Base-by-base conservation (phyloP, 1,284 basidiomycete genomes). In the Hemileia vastatrix region DNA sequence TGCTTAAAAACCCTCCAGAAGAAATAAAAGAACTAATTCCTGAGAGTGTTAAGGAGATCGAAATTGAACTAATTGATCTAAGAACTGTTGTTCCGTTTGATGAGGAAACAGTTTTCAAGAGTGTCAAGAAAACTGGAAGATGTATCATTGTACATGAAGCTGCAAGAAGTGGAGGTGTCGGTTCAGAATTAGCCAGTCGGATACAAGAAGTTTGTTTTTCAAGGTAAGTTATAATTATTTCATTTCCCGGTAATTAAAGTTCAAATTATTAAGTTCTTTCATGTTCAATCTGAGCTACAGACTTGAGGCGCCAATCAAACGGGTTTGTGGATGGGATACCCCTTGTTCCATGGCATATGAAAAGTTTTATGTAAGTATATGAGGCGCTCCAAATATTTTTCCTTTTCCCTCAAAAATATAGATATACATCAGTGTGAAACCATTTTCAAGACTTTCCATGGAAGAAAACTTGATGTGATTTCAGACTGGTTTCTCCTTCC, bases 111-210 rank as follows among this genome's bases (percentile, higher is more conserved):
- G 78, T 94, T 36, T 80, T 83, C n/a, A 84, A 88, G 72, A 89
- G 88, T 67, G 89, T 93, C 19, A 82, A 82, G 63, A 83, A 84
- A 65, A 93, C 90, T 0, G 87, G 90, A 0, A 78, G 90, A 24
- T 80, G 91, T 61, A 84, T 94, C n/a, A 81, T 94, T 54, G 89
- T 93, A 9, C 91, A 94, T 71, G 90, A 94, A 76, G 91, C 91
- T 2, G 85, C 88, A 1, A 82, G 84, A 71, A 88, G 86, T 2
- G 88, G 84, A 2, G 87, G 90, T 27, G 86, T 86, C n/a, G 90
- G 89, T 6, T 86, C 85, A 19, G 89, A 94, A 71, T 86, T 94
- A 51, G 84, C 85, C 9, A 87, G 89, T 0, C 88, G 92, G 76
- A 80, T 94, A 6, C 87, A 89, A 77, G 86, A 87, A 73, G 79